Evolutionary conservation across 768 basidiomycete species (phyloP), one percentile per base, ranked within the genome.

Genomic region (Porphyrellus cyaneotinctus): DNA sequence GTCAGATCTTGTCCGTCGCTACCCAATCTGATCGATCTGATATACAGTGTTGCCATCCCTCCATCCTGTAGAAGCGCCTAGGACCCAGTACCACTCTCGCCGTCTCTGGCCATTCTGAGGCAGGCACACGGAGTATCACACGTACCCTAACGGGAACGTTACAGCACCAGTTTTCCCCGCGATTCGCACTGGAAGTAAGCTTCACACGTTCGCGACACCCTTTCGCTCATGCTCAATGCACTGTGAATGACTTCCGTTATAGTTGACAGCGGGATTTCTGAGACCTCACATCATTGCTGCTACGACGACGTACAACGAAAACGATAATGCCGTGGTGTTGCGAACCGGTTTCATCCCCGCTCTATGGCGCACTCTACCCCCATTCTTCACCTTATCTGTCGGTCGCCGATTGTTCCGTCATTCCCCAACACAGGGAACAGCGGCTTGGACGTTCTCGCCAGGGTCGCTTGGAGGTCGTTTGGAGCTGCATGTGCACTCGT

Each of bases 111-210:
- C 70, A 71, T 51, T 69, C 75, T 59, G 70, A 67, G 31, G 42
- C 57, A 2, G 56, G 58, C 30, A 13, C 59, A 45, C 56, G 53
- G 46, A 57, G 35, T 39, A 64, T 59, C 20, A 60, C 68, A 11
- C 75, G 75, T 15, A 78, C 77, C 51, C 64, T 93, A 35, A 64
- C 81, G 23, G 88, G 87, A 33, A 89, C 89, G 2, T 68, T 94
- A 43, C 80, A 78, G 51, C 86, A 92, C 67, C 87, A 90, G 60
- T 83, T 82, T 62, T 88, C 88, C 26, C 87, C 88, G 14, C 79
- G 81, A 45, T 61, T 83, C 52, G 65, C 67, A 39, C 70, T 77
- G n/a, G 71, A 77, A 67, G 82, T 77, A 64, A 57, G 51, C 42
- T 54, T 47, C 54, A 46, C 58, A 56, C 62, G 52, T 52, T 61